Percentiles rank a stretch among this genome's conserved stretches.
Conservation (phyloP, 352 stramenopile genomes). For the Globisporangium abappressorium region DNA sequence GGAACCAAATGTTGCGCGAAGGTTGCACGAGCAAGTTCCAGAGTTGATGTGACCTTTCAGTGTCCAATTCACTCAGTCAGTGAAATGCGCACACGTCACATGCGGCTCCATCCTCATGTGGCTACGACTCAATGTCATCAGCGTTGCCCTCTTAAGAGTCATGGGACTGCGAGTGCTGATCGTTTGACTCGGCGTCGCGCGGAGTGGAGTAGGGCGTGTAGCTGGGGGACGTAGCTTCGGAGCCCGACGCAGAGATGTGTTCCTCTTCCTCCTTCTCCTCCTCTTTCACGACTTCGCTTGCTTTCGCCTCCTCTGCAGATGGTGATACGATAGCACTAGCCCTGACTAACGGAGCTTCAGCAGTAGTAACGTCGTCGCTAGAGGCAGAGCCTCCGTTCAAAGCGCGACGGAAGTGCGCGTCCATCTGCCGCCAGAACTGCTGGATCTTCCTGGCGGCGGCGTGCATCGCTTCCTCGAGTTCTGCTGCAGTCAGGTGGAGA, state of each 20-base stretch:
- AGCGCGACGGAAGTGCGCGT: slow-evolving; percentile 3
- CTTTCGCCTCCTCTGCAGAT: too few relatives aligned
- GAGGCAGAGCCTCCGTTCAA: background rate
- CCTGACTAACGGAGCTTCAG: background rate
- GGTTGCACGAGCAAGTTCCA: background rate
- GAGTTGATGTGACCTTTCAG: slow-evolving; percentile 5
- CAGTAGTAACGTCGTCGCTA: background rate
- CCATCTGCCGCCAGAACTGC: slow-evolving; percentile 21
- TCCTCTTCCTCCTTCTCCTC: background rate
- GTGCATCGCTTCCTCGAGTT: slow-evolving; percentile 16
- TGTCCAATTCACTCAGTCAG: background rate
- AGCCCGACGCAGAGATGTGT: background rate
- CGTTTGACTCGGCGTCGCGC: slow-evolving; percentile 3
- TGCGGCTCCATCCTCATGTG: background rate
- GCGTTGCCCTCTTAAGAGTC: background rate
- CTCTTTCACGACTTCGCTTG: background rate
- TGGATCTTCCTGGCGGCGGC: slow-evolving; percentile 18
- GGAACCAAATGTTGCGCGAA: slow-evolving; percentile 1
- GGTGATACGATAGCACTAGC: background rate
- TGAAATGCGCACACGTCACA: background rate
- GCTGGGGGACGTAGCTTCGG: background rate
- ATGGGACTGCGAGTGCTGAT: background rate
- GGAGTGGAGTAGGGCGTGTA: slow-evolving; percentile 13
- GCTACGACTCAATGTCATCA: background rate
- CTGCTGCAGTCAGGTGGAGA: slow-evolving; percentile 6